Evolutionary conservation across 306 rosid species (phyloP), one percentile per base, ranked within the genome.

Genomic region (Aeschynomene evenia): DNA sequence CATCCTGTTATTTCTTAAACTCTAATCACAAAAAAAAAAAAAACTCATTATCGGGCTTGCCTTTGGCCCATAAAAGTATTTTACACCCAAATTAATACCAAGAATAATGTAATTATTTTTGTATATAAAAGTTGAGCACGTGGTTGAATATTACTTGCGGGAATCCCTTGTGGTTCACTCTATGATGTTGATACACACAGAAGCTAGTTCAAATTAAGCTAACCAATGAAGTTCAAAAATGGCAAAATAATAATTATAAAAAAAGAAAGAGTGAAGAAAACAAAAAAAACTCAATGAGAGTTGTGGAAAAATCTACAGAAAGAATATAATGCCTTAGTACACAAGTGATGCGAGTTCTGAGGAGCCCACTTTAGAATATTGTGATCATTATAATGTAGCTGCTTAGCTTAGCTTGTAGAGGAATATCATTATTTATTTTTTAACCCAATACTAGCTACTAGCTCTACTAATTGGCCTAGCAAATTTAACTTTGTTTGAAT

Each of bases 311-410:
- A 53, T 52, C 79, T 52, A 9, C 22, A 74, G 8, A 45, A 40
- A 7, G 33, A 28, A n/a, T 31, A 34, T 69, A 72, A 75, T 74
- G 73, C 52, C 83, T 70, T 80, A 39, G 28, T 51, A 74, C 53
- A 80, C 80, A 80, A 74, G 82, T 50, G 78, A 72, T 79, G 71
- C 78, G 26, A 78, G 63, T 79, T 45, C 61, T 56, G 70, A 57
- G 74, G 73, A 64, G 48, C 77, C 83, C 77, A 69, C 77, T 26
- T 45, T 24, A 11, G 59, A 76, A 71, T 73, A 59, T 7, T 18
- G 34, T 45, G 28, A 54, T 40, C 2, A 63, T 70, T 72, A 72
- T 51, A 49, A 16, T 62, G 53, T 61, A 11, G 78, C 71, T n/a
- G n/a, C n/a, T n/a, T n/a, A n/a, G n/a, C n/a, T n/a, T n/a, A 73